A percentile compares a stretch with the other conserved stretches of the same genome.
phyloP scores from a whole-genome alignment of 169 alveolate genomes.

The Pseudocohnilembus persalinus region DNA sequence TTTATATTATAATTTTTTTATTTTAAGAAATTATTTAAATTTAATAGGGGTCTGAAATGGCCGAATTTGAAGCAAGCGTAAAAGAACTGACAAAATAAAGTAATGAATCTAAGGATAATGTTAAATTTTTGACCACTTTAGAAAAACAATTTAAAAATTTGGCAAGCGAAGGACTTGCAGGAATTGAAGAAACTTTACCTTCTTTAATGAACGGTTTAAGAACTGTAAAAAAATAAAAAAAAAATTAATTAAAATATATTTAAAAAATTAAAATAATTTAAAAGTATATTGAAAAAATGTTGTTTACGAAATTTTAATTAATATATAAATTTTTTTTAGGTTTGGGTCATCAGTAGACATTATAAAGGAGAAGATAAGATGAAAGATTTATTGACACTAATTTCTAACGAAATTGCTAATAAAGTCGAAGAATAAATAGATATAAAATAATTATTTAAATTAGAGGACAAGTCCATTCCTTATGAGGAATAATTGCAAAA shows the following conservation, averaged over 20 bases:
- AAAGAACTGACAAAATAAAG: constrained; percentile 83
- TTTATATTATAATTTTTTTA: constrained; percentile 8
- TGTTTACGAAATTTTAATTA: too few relatives aligned
- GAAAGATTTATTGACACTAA: constrained; percentile 70
- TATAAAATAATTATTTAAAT: constrained; percentile 71
- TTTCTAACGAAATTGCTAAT: constrained; percentile 85
- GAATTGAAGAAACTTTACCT: constrained; percentile 82
- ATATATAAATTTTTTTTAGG: neutral
- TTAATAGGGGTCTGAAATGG: constrained; percentile 9
- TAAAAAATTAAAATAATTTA: too few relatives aligned
- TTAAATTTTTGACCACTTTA: constrained; percentile 89
- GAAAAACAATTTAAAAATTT: constrained; percentile 87
- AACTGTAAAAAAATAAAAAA: constrained; percentile 37
- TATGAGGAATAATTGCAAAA: constrained; percentile 50
- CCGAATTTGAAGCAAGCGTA: constrained; percentile 65
- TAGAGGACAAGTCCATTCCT: constrained; percentile 55
- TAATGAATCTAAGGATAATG: constrained; percentile 91
- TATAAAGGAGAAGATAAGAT: constrained; percentile 79
- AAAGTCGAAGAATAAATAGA: constrained; percentile 81
- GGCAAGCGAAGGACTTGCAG: constrained; percentile 74
- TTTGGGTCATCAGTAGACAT: constrained; percentile 86
- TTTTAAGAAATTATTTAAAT: constrained; percentile 2
- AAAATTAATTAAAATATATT: too few relatives aligned
- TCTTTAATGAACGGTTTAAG: constrained; percentile 83
- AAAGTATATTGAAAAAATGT: too few relatives aligned